Evolutionary conservation across 2,329 filamentous ascomycete genomes (phyloP).

Genomic region (Colletotrichum sp.): DNA sequence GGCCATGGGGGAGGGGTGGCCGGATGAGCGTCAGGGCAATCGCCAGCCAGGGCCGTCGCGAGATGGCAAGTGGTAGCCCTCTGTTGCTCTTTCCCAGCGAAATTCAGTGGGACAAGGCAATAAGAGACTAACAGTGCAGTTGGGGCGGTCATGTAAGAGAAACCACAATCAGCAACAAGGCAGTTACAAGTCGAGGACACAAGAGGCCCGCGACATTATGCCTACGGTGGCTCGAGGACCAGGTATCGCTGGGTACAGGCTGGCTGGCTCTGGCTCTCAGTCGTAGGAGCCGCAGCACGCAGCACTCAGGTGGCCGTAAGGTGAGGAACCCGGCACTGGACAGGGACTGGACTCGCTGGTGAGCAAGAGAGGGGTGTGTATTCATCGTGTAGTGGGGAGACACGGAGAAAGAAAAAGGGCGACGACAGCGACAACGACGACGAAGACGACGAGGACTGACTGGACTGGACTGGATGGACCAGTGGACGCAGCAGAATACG

Average conservation of each 20-base stretch:
- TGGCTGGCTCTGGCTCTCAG: neutral
- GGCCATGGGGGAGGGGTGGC: neutral
- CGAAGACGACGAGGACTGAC: neutral
- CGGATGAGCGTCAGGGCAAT: neutral
- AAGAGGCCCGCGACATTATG: neutral
- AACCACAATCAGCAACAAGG: neutral
- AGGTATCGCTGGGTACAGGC: neutral
- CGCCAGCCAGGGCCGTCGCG: neutral
- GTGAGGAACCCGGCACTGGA: neutral
- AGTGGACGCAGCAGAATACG: neutral
- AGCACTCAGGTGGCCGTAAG: neutral
- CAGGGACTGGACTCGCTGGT: neutral
- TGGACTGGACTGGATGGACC: neutral
- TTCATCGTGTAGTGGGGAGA: neutral
- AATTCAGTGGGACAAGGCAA: neutral
- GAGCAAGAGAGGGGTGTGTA: neutral
- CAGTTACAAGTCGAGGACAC: neutral
- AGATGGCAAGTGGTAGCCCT: neutral
- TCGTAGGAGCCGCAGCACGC: neutral
- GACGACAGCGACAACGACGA: neutral
- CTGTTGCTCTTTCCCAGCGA: neutral
- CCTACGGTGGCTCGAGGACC: neutral
- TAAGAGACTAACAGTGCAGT: neutral
- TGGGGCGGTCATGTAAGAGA: neutral
- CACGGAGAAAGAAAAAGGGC: neutral